phyloP scores from a whole-genome alignment of 2,329 filamentous ascomycete species.

The Paracorniculantispora psalliotae region DNA sequence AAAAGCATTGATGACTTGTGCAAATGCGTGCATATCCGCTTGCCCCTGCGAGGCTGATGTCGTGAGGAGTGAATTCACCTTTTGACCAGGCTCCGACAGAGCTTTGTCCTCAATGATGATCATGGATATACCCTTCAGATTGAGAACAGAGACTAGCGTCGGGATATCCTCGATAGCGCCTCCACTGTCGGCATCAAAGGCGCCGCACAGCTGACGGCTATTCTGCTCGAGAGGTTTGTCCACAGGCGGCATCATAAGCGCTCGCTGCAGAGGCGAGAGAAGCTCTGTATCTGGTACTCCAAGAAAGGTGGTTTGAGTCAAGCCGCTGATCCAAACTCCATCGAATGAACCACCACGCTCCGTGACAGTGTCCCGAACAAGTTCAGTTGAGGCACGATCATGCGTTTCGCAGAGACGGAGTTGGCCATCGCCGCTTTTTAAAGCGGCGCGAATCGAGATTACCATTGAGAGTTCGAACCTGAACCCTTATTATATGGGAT shows the following conservation, averaged over 20 bases:
- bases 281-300: constrained; percentile 14
- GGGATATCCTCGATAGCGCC: constrained; percentile 2
- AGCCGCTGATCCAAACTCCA: constrained; percentile 10
- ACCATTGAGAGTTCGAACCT: background rate
- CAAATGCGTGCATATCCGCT: constrained; percentile 10
- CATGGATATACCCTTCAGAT: constrained; percentile 1
- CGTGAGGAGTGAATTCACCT: constrained; percentile 6
- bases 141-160: background rate
- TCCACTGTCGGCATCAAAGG: constrained; percentile 12
- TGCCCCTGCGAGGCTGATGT: constrained; percentile 8
- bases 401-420: background rate
- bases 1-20: background rate
- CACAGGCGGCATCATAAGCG: background rate
- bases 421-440: background rate
- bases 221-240: background rate
- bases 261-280: constrained; percentile 10
- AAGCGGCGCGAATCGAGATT: background rate
- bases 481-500: no score
- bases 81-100: background rate
- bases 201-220: constrained; percentile 1
- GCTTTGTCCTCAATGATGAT: constrained; percentile 11
- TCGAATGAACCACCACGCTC: constrained; percentile 24
- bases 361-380: background rate
- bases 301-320: constrained; percentile 10
- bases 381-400: background rate